phyloP scores from a whole-genome alignment of 148 eudicot genomes.

The Fagopyrum tataricum region DNA sequence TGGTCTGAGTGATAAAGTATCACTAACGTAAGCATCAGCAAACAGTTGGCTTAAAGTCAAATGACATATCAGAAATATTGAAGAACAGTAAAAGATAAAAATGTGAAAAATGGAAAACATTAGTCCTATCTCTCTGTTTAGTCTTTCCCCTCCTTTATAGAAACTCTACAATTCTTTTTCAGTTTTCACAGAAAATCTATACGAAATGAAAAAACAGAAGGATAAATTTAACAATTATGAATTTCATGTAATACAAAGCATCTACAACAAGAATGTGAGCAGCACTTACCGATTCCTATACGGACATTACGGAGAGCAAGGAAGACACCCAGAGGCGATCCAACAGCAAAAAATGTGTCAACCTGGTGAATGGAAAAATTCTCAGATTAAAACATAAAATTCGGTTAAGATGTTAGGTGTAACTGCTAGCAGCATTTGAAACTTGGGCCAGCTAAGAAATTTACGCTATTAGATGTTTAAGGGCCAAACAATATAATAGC shows the following conservation, averaged over 20 bases:
- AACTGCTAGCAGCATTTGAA: neutral
- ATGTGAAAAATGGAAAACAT: neutral
- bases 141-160: neutral
- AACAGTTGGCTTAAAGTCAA: neutral
- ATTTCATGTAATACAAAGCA: neutral
- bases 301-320: constrained; percentile 95
- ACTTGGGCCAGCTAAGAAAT: neutral
- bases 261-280: neutral
- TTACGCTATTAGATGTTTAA: neutral
- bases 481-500: neutral
- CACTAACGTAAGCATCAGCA: neutral
- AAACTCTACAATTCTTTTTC: neutral
- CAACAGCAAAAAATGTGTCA: constrained; percentile 94
- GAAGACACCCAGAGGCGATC: constrained; percentile 97
- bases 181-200: neutral
- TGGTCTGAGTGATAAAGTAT: neutral
- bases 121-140: neutral
- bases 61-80: neutral
- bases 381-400: neutral
- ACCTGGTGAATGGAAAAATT: constrained; percentile 36
- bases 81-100: neutral
- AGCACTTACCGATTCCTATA: constrained; percentile 64
- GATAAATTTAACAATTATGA: neutral
- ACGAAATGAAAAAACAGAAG: neutral
- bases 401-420: neutral